A percentile compares a stretch with the other conserved stretches of the same genome.
phyloP scores from a whole-genome alignment of 306 rosid genomes.

The Pterocarpus santalinus region DNA sequence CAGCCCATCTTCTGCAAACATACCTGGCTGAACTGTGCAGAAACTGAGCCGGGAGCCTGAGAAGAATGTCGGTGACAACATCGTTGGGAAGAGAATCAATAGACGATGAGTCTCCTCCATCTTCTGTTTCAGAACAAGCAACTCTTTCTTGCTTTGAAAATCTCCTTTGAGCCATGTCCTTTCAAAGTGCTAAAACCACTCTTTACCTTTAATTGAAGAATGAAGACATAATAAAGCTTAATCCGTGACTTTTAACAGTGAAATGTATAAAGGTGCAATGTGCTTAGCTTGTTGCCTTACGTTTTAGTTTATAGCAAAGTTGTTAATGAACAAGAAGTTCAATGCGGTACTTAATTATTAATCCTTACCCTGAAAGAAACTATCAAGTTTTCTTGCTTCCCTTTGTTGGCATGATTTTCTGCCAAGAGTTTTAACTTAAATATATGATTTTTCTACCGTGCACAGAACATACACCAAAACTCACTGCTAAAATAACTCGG shows the following conservation, averaged over 20 bases:
- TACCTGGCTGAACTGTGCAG: slow-evolving; percentile 17
- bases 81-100: slow-evolving; percentile 45
- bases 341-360: not conserved
- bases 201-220: not conserved
- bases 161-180: slow-evolving; percentile 8
- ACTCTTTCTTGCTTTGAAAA: not conserved
- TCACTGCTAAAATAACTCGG: not conserved
- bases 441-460: not conserved
- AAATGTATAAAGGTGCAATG: not conserved
- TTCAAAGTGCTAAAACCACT: not conserved
- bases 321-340: too few species aligned
- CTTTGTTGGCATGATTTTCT: not conserved
- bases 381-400: not conserved
- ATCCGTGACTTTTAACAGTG: not conserved
- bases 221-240: not conserved
- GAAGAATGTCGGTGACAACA: slow-evolving; percentile 1
- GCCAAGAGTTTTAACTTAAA: not conserved
- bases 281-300: not conserved
- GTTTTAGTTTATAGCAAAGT: not conserved
- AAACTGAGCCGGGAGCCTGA: slow-evolving; percentile 6
- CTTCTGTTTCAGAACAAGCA: slow-evolving; percentile 12
- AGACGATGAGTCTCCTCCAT: not conserved
- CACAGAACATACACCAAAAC: not conserved
- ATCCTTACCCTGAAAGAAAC: not conserved
- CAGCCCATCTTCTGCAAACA: slow-evolving; percentile 30